Base-by-base conservation (phyloP, 1,139 yeast species). In the Candida sp. region DNA sequence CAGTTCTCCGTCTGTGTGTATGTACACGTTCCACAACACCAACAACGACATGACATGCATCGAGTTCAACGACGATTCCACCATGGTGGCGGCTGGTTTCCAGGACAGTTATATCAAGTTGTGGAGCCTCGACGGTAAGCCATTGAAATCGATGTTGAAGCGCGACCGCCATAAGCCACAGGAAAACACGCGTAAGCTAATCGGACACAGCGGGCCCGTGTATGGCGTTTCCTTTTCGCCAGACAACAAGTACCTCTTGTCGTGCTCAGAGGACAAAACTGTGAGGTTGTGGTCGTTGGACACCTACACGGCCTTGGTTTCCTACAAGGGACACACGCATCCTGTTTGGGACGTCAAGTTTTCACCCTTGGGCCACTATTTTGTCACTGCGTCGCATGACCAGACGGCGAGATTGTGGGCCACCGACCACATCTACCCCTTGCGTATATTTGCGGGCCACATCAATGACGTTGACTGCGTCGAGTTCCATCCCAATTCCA, bases 341-440 rank as follows among this genome's bases (percentile, higher is more conserved):
- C 98, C 99, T 1, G 88, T 96, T 30, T 96, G 99, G 99, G 99
- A 96, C 65, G 98, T 94, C 5, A 83, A 89, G 60, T 94, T 92
- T 63, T 87, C 97, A 3, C 99, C 99, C 1, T 75, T 90, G 63
- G 99, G 99, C 2, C 98, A 94, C 70, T 96, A 96, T 72, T 96
- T 96, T 70, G 98, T 96, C 9, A 92, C 98, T 0, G 98, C 96
- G 0, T 91, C 98, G 3, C 98, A 93, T 64, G 99, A 96, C 65
- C 98, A 93, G 67, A 96, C 99, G 0, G 99, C 98, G 0, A 79
- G 98, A 56, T 77, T 96, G 54, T 96, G 99, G 99, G 93, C 97
- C 37, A 92, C 97, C 55, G 99, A 96, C 68, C 99, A 96, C 69
- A 93, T 96, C 44, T 93, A 94, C 66, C 98, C 99, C 33, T 78